These are phyloP conservation scores for Esteya vermicola DNA, from an alignment of 2,329 filamentous ascomycete species.

Conservation along the genomic window DNA sequence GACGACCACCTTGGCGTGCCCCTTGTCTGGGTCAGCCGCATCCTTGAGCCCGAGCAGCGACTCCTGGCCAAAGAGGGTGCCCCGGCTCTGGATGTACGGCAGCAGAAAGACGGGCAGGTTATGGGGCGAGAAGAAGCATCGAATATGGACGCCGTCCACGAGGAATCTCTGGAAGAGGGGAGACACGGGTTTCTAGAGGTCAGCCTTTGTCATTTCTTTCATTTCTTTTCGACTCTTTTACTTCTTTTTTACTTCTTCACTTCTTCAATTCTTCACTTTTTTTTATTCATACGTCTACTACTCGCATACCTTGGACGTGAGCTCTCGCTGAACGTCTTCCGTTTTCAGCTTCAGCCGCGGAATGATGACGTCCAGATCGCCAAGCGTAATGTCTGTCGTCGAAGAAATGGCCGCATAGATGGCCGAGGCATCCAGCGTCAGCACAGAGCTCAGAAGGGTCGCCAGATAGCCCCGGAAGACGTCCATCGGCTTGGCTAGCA, in stretches of 20 bases:
- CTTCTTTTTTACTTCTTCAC: no score
- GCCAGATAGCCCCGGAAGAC: conserved; percentile 18
- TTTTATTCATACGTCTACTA: no score
- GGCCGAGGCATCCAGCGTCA: conserved; percentile 10
- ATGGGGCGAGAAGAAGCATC: conserved; percentile 50
- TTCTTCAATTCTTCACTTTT: no score
- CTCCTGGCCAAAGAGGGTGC: conserved; percentile 44
- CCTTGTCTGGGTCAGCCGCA: conserved; percentile 18
- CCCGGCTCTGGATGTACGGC: conserved; percentile 42
- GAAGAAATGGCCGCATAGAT: conserved; percentile 18
- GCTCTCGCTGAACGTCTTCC: neutral
- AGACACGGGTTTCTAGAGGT: neutral
- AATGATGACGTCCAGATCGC: conserved; percentile 17
- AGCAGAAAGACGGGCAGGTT: conserved; percentile 42
- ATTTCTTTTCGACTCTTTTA: neutral
- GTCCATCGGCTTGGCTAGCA: conserved; percentile 15
- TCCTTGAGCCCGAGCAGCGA: conserved; percentile 43
- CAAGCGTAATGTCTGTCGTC: conserved; percentile 9
- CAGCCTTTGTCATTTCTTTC: neutral
- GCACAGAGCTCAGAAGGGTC: conserved; percentile 9
- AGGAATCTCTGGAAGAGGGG: conserved; percentile 32
- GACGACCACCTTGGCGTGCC: conserved; percentile 40
- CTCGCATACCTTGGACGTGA: neutral
- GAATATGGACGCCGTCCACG: conserved; percentile 42
- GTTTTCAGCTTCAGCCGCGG: conserved; percentile 14